Conservation (phyloP, 1,284 basidiomycete genomes). For the Ustilago tritici region DNA sequence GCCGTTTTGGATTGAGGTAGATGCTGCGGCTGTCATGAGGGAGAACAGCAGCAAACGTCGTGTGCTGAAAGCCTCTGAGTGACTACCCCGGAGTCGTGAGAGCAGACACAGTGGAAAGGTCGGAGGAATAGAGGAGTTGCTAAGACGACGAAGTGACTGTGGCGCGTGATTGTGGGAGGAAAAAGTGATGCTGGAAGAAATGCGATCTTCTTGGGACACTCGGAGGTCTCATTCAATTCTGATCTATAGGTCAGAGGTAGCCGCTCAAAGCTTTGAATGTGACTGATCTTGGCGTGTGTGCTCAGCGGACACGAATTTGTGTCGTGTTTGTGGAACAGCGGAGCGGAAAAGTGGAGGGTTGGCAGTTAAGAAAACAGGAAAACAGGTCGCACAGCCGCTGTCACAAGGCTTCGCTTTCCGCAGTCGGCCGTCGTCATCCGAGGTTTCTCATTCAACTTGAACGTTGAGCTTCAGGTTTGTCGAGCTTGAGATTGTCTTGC, state of each 20-base stretch:
- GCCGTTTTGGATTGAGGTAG: constrained; percentile 19
- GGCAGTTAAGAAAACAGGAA: not conserved
- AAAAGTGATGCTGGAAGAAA: constrained; percentile 10
- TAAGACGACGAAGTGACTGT: not conserved
- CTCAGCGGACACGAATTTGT: constrained; percentile 4
- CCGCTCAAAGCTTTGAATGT: constrained; percentile 5
- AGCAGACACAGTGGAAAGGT: not conserved
- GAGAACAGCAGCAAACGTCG: not conserved
- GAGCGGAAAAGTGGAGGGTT: constrained; percentile 14
- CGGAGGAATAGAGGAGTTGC: not conserved
- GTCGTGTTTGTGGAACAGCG: not conserved
- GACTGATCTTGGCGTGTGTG: not conserved
- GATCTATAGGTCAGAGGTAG: not conserved
- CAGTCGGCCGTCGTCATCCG: not conserved
- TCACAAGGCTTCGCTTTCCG: not conserved
- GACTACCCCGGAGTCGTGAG: too few species aligned
- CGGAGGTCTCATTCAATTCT: constrained; percentile 11
- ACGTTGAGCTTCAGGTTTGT: not conserved
- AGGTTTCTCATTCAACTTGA: too few species aligned
- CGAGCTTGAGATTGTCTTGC: not conserved
- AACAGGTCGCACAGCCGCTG: not conserved
- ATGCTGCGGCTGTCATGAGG: constrained; percentile 22
- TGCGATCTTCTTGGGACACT: not conserved
- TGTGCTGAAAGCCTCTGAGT: not conserved
- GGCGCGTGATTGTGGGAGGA: constrained; percentile 1